Evolutionary conservation across 768 basidiomycete genomes (phyloP), one percentile per base, ranked within the genome.

Genomic region (Crucibulum laeve): DNA sequence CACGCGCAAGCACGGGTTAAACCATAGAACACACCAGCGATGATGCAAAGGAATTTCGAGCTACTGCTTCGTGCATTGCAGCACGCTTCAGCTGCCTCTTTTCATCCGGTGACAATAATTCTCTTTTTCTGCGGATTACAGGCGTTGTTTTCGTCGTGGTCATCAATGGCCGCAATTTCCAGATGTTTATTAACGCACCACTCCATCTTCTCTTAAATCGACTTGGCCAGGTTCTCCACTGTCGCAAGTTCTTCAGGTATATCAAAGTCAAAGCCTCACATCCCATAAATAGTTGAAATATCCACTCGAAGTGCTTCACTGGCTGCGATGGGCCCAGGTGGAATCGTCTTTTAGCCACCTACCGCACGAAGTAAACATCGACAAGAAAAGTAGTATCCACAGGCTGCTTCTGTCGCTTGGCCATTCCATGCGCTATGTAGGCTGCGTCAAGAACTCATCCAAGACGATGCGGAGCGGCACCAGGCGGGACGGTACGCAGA

Each of bases 311-410:
- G 59, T 44, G 67, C 65, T 17, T 65, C 14, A 5, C 19, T 22
- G 5, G 38, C 38, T 17, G 80, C 74, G 43, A 77, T 60, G 38
- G 79, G 65, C 4, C 81, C 74, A n/a, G n/a, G n/a, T n/a, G n/a
- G n/a, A n/a, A 41, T 85, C 87, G 52, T 85, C 77, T 38, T 78
- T 78, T 32, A 94, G 80, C 83, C 93, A 99, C 77, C 91, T n/a
- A 91, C 35, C 79, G 71, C 33, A 97, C 76, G 55, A 97, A 85
- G 73, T 85, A 91, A 17, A 71, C 69, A 4, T 85, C 85, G 6
- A 92, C 90, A 19, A 88, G 78, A 3, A 76, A 60, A 3, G 73
- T 56, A 65, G 97, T 87, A 39, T 71, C 69, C 35, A 80, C 71
- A 13, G 86, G n/a, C n/a, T n/a, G n/a, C n/a, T n/a, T 90, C 4